Base-by-base conservation (phyloP, 164 flowering plant genomes). In the Magnolia kwangsiensis region DNA sequence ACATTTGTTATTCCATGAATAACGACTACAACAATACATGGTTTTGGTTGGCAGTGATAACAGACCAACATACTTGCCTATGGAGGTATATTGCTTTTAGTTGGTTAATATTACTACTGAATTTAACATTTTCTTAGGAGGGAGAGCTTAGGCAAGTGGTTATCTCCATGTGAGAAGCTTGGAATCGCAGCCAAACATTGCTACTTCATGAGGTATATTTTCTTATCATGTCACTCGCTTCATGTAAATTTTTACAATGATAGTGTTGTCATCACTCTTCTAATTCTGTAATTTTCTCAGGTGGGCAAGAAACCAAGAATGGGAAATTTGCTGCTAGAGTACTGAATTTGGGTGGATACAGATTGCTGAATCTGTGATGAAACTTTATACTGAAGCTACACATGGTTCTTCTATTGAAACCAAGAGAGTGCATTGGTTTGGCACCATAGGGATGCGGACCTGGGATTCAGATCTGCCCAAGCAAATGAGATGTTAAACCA, bases 121-220 rank as follows among this genome's bases (percentile, higher is more conserved):
- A n/a, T n/a, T n/a, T n/a, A n/a, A n/a, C n/a, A n/a, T n/a, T n/a
- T n/a, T n/a, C n/a, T n/a, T n/a, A n/a, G 93, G 49, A 86, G 85
- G 77, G 90, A 87, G 1, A 87, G 85, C 80, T 81, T 92, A 74
- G 84, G 92, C 45, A 85, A 82, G 64, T 92, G 96, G 96, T 88
- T 92, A 81, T 80, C 94, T 81, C 89, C 91, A 8, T 92, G 96
- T 71, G 80, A 84, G 75, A 89, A 86, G 77, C 89, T 92, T 71
- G 96, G 96, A 75, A 86, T 92, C 74, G 92, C 96, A 21, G 91
- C 96, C 13, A 94, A 92, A 70, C 96, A 92, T 81, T 94, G 96
- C 27, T 92, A 86, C 81, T 90, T 86, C 76, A 31, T 90, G 79
- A 88, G 94, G 96, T 88, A 73, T 61, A 72, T 63, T 27, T 20